A percentile compares a stretch with the other conserved stretches of the same genome.
Conservation (phyloP, 1,284 basidiomycete species). For the Puccinia polysora region DNA sequence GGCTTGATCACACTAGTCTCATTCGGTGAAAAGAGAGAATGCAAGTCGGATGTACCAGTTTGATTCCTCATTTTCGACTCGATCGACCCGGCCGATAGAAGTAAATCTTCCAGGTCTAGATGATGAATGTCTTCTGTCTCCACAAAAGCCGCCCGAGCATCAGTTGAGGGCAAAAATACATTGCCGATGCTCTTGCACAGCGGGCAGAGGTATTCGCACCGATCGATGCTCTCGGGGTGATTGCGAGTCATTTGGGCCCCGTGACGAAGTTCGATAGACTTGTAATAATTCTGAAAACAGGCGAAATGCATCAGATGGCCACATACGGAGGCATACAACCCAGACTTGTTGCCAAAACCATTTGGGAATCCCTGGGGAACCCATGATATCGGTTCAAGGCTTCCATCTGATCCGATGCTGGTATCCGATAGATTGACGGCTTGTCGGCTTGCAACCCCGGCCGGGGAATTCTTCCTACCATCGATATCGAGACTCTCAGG, state of each 20-base stretch:
- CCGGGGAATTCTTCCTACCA: constrained; percentile 52
- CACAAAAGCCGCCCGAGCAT: constrained; percentile 56
- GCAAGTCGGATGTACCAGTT: constrained; percentile 47
- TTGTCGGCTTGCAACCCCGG: constrained; percentile 50
- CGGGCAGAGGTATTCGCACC: constrained; percentile 94
- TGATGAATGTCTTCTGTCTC: constrained; percentile 58
- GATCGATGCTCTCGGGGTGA: constrained; percentile 85
- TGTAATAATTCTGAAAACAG: constrained; percentile 86
- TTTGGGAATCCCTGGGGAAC: constrained; percentile 70
- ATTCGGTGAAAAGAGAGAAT: constrained; percentile 52
- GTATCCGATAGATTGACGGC: constrained; percentile 54
- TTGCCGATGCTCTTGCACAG: constrained; percentile 98
- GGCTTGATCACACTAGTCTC: constrained; percentile 46
- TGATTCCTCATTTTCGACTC: constrained; percentile 31
- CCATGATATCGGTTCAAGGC: constrained; percentile 45
- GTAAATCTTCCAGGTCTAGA: constrained; percentile 66
- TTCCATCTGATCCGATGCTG: constrained; percentile 55
- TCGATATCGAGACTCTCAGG: constrained; percentile 62
- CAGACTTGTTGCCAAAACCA: constrained; percentile 66
- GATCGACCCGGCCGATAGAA: constrained; percentile 63
- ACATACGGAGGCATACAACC: constrained; percentile 82
- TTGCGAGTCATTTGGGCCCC: constrained; percentile 83
- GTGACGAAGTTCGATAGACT: constrained; percentile 81
- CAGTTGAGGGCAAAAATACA: constrained; percentile 76
- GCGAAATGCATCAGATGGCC: constrained; percentile 96